phyloP scores from a whole-genome alignment of 2,329 filamentous ascomycete genomes.

The Tolypocladium cylindrosporum region DNA sequence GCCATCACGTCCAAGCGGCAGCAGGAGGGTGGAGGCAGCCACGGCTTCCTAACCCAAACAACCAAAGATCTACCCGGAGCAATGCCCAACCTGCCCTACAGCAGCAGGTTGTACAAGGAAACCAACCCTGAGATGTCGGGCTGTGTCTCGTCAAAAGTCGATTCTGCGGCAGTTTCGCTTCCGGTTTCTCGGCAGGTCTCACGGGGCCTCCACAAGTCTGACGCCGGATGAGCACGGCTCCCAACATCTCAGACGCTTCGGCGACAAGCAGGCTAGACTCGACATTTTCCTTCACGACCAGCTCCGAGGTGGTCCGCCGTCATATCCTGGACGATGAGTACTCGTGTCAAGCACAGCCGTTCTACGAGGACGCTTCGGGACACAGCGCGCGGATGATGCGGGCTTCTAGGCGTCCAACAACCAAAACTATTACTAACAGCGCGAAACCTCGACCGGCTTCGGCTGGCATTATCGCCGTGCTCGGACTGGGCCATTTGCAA shows the following conservation, averaged over 20 bases:
- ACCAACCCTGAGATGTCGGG: not conserved
- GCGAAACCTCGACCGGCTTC: not conserved
- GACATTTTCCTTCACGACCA: not conserved
- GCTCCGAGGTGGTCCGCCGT: not conserved
- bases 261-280: not conserved
- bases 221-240: not conserved
- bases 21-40: not conserved
- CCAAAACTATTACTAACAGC: not conserved
- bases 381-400: not conserved
- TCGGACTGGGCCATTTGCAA: not conserved
- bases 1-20: not conserved
- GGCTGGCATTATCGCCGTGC: not conserved
- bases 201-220: not conserved
- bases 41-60: not conserved
- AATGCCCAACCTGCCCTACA: not conserved
- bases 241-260: not conserved
- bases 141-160: not conserved
- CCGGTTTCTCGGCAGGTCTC: not conserved
- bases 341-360: not conserved
- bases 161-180: not conserved
- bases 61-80: not conserved
- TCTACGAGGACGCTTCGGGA: not conserved
- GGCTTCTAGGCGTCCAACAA: not conserved
- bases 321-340: not conserved
- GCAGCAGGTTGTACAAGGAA: not conserved